Evolutionary conservation across 1,139 yeast species (phyloP).

Genomic region (Arxiozyma heterogenica): DNA sequence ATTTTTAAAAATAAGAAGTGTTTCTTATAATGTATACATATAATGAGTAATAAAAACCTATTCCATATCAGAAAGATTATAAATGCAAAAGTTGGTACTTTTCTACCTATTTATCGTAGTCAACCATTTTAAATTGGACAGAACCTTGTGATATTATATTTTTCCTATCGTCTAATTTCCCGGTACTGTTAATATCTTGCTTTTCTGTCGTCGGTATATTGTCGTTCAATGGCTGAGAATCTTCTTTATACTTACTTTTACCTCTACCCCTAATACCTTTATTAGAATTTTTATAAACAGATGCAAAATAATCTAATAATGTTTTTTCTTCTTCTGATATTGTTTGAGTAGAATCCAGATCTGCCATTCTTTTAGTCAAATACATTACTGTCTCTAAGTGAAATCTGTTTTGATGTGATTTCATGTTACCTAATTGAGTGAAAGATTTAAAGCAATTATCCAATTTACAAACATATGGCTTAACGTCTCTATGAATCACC

Average conservation of each 20-base stretch:
- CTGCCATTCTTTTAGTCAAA: constrained; percentile 55
- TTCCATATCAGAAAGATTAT: neutral
- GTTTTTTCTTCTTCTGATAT: constrained; percentile 61
- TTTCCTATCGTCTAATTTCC: neutral
- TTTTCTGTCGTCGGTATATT: neutral
- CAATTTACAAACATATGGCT: constrained; percentile 71
- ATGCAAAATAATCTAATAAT: constrained; percentile 65
- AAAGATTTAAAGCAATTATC: constrained; percentile 79
- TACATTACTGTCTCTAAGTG: constrained; percentile 62
- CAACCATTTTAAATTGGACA: constrained; percentile 20
- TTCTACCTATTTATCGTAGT: constrained; percentile 10
- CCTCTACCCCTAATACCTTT: constrained; percentile 91
- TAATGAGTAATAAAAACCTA: neutral
- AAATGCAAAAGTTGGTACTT: neutral
- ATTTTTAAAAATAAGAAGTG: too few relatives aligned
- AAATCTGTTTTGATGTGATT: constrained; percentile 87
- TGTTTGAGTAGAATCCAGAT: constrained; percentile 36
- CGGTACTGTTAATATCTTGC: neutral
- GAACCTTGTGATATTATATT: constrained; percentile 8
- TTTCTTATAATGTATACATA: neutral
- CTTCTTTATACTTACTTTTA: constrained; percentile 30
- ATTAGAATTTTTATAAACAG: constrained; percentile 75
- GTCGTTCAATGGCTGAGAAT: neutral
- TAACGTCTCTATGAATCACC: constrained; percentile 68
- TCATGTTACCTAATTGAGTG: constrained; percentile 85